phyloP scores from a whole-genome alignment of 768 basidiomycete genomes.

The Suillus paluster region DNA sequence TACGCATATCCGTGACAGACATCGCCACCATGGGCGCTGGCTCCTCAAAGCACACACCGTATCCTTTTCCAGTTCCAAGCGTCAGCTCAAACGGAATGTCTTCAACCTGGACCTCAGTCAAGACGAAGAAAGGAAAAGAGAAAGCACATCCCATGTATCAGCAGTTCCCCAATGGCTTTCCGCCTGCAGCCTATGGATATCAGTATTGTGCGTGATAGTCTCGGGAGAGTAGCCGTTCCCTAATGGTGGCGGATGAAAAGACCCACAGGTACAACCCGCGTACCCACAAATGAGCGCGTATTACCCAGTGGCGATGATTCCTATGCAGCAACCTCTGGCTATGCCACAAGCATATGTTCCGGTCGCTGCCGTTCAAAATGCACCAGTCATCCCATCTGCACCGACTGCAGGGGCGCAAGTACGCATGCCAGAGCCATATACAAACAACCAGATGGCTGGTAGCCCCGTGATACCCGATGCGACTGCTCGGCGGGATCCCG shows the following conservation, averaged over 20 bases:
- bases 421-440: constrained; percentile 20
- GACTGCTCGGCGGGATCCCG: background rate
- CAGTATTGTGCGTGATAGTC: constrained; percentile 27
- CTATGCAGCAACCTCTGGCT: constrained; percentile 31
- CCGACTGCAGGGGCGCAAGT: constrained; percentile 10
- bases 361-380: constrained; percentile 24
- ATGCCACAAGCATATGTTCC: constrained; percentile 34
- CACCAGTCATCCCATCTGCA: constrained; percentile 20
- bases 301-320: constrained; percentile 31
- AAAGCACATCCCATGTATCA: constrained; percentile 22
- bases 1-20: background rate
- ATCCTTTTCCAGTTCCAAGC: constrained; percentile 22
- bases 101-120: constrained; percentile 25
- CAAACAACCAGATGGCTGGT: constrained; percentile 4
- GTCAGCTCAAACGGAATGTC: constrained; percentile 15
- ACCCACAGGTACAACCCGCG: constrained; percentile 25
- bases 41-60: constrained; percentile 23
- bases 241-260: constrained; percentile 21
- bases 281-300: constrained; percentile 28
- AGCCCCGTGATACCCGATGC: constrained; percentile 11
- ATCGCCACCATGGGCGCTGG: constrained; percentile 25
- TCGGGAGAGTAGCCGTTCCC: constrained; percentile 8
- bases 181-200: constrained; percentile 17
- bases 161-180: constrained; percentile 18
- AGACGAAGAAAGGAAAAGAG: constrained; percentile 23